Evolutionary conservation across 176 grass and related monocot genomes (phyloP).

Genomic region (Echinochloa phyllopogon): DNA sequence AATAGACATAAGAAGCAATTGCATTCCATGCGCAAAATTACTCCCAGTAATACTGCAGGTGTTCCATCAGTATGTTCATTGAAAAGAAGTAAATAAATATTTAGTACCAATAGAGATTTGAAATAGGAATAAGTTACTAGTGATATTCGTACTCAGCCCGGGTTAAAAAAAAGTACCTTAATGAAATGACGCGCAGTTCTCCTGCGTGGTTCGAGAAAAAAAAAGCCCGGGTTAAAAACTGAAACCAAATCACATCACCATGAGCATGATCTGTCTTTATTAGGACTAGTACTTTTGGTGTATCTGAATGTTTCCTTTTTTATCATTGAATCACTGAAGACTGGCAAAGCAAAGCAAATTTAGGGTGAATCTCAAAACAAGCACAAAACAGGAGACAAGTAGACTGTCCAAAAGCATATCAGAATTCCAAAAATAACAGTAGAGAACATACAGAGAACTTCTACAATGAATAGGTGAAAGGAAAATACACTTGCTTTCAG

Average conservation of each 20-base stretch:
- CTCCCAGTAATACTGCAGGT: background rate
- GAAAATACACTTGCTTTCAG: background rate
- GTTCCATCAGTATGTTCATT: background rate
- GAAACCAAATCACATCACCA: background rate
- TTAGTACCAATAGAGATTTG: background rate
- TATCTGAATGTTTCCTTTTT: background rate
- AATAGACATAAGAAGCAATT: background rate
- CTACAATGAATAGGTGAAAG: background rate
- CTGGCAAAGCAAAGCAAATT: background rate
- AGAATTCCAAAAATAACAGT: background rate
- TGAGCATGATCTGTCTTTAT: background rate
- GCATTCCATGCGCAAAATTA: background rate
- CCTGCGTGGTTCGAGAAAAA: too few species aligned
- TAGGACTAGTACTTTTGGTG: background rate
- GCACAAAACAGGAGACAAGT: background rate
- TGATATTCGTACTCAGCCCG: background rate
- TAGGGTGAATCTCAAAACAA: background rate
- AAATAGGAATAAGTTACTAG: background rate
- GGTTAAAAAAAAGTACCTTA: too few species aligned
- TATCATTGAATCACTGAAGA: background rate
- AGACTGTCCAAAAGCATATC: background rate
- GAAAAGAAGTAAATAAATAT: background rate
- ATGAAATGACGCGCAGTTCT: too few species aligned
- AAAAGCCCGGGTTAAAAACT: background rate
- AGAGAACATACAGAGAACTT: background rate